Evolutionary conservation across 495 filamentous ascomycete species (phyloP).

Genomic region (Annulohypoxylon moriforme): DNA sequence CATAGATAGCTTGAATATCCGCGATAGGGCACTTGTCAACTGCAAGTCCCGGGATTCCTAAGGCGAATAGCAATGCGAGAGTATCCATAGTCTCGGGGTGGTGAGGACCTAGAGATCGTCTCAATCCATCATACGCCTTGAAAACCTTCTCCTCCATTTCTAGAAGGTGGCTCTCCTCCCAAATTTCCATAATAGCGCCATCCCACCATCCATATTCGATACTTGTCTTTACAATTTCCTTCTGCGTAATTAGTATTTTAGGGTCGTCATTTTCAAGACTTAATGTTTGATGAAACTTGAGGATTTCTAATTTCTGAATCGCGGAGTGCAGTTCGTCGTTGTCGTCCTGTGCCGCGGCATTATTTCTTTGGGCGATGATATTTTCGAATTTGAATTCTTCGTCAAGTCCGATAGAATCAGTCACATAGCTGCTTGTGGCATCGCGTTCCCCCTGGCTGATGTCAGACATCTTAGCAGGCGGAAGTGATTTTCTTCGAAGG

Average conservation of each 20-base stretch:
- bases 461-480: neutral
- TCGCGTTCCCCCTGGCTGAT: too few relatives aligned
- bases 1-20: neutral
- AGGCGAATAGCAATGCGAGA: neutral
- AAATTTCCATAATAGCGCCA: neutral
- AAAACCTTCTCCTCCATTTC: constrained; percentile 12
- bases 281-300: constrained; percentile 13
- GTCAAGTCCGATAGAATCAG: neutral
- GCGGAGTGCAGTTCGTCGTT: neutral
- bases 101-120: neutral
- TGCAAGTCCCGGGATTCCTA: constrained; percentile 1
- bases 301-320: constrained; percentile 5
- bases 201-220: constrained; percentile 6
- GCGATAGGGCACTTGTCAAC: neutral
- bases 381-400: constrained; percentile 16
- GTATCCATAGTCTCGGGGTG: constrained; percentile 19
- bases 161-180: neutral
- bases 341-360: constrained; percentile 2
- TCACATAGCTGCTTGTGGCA: neutral
- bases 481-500: neutral
- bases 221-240: constrained; percentile 19
- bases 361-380: constrained; percentile 15
- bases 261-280: constrained; percentile 2
- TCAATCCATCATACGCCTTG: constrained; percentile 12
- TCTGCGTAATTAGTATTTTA: neutral